phyloP scores from a whole-genome alignment of 306 rosid genomes.

The Corylus americana region DNA sequence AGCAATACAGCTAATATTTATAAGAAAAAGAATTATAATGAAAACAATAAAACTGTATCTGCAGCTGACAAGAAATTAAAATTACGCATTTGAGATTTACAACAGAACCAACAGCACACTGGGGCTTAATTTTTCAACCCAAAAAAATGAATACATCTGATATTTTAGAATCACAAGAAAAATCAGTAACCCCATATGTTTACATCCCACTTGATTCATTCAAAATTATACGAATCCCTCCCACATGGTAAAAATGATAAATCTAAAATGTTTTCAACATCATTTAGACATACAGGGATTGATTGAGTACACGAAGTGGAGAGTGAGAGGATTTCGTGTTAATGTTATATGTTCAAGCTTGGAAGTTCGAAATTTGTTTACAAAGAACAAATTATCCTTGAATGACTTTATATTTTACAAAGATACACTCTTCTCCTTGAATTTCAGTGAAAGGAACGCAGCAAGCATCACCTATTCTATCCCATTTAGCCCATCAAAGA shows the following conservation, averaged over 20 bases:
- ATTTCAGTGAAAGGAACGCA: too few relatives aligned
- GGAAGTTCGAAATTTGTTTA: background rate
- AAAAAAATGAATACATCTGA: background rate
- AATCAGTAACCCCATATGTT: background rate
- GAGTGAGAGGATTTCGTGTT: background rate
- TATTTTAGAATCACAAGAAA: background rate
- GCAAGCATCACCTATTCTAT: too few relatives aligned
- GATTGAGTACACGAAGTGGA: background rate
- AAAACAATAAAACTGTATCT: background rate
- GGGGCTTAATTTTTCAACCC: background rate
- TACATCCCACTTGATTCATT: background rate
- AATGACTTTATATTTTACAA: background rate
- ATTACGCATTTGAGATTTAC: background rate
- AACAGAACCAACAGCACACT: background rate
- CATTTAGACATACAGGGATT: background rate
- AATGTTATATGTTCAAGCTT: background rate
- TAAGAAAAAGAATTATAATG: background rate
- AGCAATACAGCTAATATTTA: background rate
- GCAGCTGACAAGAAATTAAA: background rate
- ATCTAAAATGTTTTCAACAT: background rate
- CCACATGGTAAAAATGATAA: background rate
- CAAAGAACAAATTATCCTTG: too few relatives aligned
- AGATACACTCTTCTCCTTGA: background rate
- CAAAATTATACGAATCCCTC: background rate
- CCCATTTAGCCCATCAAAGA: too few relatives aligned